A percentile compares a stretch with the other conserved stretches of the same genome.
Evolutionary conservation across 1,284 basidiomycete species (phyloP).

Genomic region (Leccinum angustisporum): DNA sequence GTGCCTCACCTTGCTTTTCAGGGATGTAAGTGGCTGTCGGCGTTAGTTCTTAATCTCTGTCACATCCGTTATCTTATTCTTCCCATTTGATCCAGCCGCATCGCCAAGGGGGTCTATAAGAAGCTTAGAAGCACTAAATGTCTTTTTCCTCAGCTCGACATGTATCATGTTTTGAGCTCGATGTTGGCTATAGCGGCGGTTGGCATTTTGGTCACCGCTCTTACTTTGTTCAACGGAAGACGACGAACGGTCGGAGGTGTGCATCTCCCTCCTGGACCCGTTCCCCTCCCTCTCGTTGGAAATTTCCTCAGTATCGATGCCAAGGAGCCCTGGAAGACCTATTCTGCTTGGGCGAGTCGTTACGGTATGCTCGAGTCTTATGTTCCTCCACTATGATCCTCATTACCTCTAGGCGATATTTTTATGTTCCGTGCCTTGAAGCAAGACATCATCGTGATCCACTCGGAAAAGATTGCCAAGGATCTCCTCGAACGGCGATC

Average conservation of each 20-base stretch:
- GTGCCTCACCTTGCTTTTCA: neutral
- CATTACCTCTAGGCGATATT: constrained; percentile 18
- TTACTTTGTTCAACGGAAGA: constrained; percentile 13
- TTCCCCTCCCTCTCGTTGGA: constrained; percentile 22
- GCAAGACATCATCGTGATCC: constrained; percentile 27
- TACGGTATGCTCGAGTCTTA: constrained; percentile 15
- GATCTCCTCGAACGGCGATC: constrained; percentile 29
- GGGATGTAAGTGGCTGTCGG: neutral
- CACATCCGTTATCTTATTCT: neutral
- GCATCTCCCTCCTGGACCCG: constrained; percentile 26
- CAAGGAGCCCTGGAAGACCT: constrained; percentile 23
- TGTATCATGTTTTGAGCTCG: constrained; percentile 7
- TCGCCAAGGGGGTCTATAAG: constrained; percentile 1
- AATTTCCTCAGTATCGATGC: constrained; percentile 24
- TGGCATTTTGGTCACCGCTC: neutral
- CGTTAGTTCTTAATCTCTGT: neutral
- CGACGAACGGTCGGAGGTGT: neutral
- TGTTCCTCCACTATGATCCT: neutral
- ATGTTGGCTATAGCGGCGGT: constrained; percentile 2
- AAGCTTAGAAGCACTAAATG: neutral
- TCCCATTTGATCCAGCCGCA: neutral
- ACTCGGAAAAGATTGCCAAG: constrained; percentile 22
- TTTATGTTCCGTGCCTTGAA: constrained; percentile 23
- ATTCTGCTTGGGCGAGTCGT: constrained; percentile 19
- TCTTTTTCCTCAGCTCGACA: neutral